Evolutionary conservation across 2,329 filamentous ascomycete species (phyloP).

Genomic region (Fusarium sp.): DNA sequence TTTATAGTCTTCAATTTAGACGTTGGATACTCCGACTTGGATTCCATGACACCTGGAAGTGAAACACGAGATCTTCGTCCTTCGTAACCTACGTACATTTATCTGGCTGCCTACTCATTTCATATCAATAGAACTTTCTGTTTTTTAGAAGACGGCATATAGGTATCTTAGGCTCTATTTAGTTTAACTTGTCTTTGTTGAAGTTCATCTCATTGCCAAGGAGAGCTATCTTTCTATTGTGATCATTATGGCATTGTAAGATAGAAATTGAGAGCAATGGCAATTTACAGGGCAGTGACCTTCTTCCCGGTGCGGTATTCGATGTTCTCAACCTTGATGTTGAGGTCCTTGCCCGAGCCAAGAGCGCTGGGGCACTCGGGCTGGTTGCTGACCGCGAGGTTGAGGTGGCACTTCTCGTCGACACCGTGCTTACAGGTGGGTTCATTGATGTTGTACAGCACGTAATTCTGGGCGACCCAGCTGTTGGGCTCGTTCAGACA

Average conservation of each 20-base stretch:
- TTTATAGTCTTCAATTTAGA: no score
- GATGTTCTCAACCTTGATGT: constrained; percentile 63
- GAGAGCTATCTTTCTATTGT: constrained; percentile 39
- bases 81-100: no score
- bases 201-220: constrained; percentile 33
- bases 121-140: no score
- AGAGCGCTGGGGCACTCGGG: constrained; percentile 61
- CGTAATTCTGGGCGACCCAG: constrained; percentile 66
- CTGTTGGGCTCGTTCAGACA: constrained; percentile 60
- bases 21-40: no score
- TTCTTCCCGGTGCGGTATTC: constrained; percentile 62
- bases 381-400: constrained; percentile 64
- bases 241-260: constrained; percentile 37
- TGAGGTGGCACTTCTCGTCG: constrained; percentile 64
- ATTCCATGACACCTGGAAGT: no score
- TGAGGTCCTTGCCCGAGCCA: constrained; percentile 48
- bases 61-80: no score
- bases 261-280: constrained; percentile 4
- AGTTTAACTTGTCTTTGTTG: constrained; percentile 29
- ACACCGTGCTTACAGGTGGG: constrained; percentile 62
- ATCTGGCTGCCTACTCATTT: no score
- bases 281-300: constrained; percentile 39
- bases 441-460: constrained; percentile 66
- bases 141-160: no score
- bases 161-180: no score